A percentile compares a stretch with the other conserved stretches of the same genome.
Evolutionary conservation across 2,329 filamentous ascomycete species (phyloP).

Genomic region (Drechmeria coniospora): DNA sequence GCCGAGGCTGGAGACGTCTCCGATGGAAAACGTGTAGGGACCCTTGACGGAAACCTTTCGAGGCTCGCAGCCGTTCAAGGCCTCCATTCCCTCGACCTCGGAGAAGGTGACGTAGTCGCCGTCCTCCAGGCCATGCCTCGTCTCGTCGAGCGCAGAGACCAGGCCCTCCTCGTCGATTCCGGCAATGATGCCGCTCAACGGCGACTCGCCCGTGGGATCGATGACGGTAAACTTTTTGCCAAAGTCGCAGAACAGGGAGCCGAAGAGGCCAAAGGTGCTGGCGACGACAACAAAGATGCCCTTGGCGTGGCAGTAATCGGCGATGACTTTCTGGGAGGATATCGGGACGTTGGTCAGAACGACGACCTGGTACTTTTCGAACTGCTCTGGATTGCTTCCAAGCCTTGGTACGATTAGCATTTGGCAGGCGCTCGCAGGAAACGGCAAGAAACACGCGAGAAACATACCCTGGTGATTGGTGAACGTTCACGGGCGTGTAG

Average conservation of each 20-base stretch:
- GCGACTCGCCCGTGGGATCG: slow-evolving; percentile 81
- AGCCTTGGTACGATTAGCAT: slow-evolving; percentile 32
- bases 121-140: slow-evolving; percentile 86
- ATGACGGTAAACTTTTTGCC: slow-evolving; percentile 84
- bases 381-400: slow-evolving; percentile 58
- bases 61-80: slow-evolving; percentile 66
- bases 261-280: slow-evolving; percentile 88
- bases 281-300: slow-evolving; percentile 79
- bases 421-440: neutral
- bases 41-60: slow-evolving; percentile 88
- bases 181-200: slow-evolving; percentile 75
- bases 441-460: slow-evolving; percentile 2
- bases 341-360: slow-evolving; percentile 77
- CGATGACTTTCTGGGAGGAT: slow-evolving; percentile 65
- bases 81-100: slow-evolving; percentile 85
- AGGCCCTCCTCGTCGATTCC: slow-evolving; percentile 78
- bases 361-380: slow-evolving; percentile 84
- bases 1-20: slow-evolving; percentile 75
- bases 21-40: slow-evolving; percentile 94
- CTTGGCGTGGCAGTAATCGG: slow-evolving; percentile 88
- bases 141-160: slow-evolving; percentile 88
- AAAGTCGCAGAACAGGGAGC: slow-evolving; percentile 93
- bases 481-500: slow-evolving; percentile 80
- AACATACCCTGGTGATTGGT: slow-evolving; percentile 39
- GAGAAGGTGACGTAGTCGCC: slow-evolving; percentile 93